phyloP scores from a whole-genome alignment of 1,284 basidiomycete genomes.

The Boletus semigastroideus region DNA sequence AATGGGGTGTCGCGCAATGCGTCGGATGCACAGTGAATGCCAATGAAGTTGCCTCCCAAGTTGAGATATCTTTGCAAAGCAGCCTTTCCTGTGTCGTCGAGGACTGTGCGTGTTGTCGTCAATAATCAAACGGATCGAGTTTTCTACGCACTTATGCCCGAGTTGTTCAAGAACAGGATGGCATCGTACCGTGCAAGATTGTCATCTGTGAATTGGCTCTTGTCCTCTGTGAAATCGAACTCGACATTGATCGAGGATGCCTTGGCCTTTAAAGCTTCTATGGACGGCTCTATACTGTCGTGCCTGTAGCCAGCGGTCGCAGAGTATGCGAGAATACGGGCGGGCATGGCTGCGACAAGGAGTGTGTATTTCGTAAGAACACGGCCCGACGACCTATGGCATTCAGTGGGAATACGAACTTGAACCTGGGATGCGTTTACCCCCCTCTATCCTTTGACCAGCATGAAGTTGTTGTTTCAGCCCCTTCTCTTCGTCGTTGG shows the following conservation, averaged over 20 bases:
- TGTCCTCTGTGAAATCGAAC: conserved; percentile 61
- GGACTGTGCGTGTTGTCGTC: conserved; percentile 38
- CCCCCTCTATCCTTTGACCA: neutral
- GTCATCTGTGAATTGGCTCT: conserved; percentile 47
- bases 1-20: conserved; percentile 66
- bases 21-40: conserved; percentile 70
- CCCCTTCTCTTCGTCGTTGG: conserved; percentile 1
- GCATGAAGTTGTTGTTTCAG: conserved; percentile 13
- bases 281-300: conserved; percentile 65
- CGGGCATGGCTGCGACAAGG: conserved; percentile 18
- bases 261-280: conserved; percentile 47
- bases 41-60: conserved; percentile 70
- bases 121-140: neutral
- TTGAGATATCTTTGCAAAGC: conserved; percentile 63
- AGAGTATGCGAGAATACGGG: conserved; percentile 43
- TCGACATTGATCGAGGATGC: conserved; percentile 45
- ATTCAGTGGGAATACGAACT: conserved; percentile 19
- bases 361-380: too few species aligned
- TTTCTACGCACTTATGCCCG: conserved; percentile 49
- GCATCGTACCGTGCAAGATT: conserved; percentile 52
- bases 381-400: conserved; percentile 8
- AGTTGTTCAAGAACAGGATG: conserved; percentile 62
- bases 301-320: conserved; percentile 53
- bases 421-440: conserved; percentile 4
- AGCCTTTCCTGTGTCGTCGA: conserved; percentile 52